Conservation (phyloP, 148 eudicot species). For the Chenopodium formosanum region DNA sequence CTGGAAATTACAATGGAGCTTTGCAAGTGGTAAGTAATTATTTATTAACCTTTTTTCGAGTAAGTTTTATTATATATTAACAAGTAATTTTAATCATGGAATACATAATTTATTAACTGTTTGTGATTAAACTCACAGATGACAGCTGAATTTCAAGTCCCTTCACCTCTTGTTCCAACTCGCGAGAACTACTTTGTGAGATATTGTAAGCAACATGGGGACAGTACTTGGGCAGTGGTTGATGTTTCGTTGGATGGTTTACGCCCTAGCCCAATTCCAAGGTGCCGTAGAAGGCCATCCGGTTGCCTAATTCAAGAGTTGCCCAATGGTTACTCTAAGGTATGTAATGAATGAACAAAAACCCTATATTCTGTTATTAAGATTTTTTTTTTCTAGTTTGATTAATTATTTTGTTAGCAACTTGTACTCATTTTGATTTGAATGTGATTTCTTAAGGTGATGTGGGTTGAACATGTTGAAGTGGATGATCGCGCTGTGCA, state of each 20-base stretch:
- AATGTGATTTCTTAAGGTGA: slow-evolving; percentile 42
- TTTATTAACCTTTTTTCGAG: neutral
- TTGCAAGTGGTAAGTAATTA: slow-evolving; percentile 71
- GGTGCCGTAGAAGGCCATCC: slow-evolving; percentile 82
- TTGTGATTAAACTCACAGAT: slow-evolving; percentile 37
- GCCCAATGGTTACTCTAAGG: slow-evolving; percentile 93
- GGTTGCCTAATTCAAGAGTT: slow-evolving; percentile 88
- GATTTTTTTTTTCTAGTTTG: neutral
- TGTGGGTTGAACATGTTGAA: slow-evolving; percentile 91
- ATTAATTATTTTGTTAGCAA: neutral
- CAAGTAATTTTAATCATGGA: neutral
- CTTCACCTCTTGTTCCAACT: slow-evolving; percentile 90
- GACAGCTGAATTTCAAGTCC: slow-evolving; percentile 88
- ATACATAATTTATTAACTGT: neutral
- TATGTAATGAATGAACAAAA: slow-evolving; percentile 6
- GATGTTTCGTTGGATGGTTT: slow-evolving; percentile 84
- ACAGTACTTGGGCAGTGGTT: slow-evolving; percentile 87
- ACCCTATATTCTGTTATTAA: neutral
- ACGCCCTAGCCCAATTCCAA: slow-evolving; percentile 50
- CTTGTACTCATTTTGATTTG: neutral
- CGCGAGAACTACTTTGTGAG: slow-evolving; percentile 86
- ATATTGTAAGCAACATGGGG: slow-evolving; percentile 78
- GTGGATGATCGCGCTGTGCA: slow-evolving; percentile 81
- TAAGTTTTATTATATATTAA: neutral
- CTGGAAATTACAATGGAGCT: slow-evolving; percentile 92